These are phyloP conservation scores for Neurospora tetrasperma DNA, from an alignment of 495 filamentous ascomycete species.

Conservation along the genomic window DNA sequence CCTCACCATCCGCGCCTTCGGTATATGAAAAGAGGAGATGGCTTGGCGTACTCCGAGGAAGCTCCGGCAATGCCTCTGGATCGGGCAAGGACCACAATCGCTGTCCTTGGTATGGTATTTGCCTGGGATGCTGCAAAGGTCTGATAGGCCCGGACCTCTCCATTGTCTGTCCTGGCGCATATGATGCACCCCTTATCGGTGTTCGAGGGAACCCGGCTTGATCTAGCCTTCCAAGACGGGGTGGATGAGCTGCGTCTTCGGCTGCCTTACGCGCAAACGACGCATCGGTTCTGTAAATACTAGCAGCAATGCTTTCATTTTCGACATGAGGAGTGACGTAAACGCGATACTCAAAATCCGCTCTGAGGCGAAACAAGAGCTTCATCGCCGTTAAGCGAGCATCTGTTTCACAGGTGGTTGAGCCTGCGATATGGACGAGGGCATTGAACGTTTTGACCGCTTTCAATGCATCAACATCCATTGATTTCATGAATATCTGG, in stretches of 20 bases:
- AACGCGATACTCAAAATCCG: slow-evolving; percentile 64
- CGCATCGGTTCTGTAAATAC: slow-evolving; percentile 56
- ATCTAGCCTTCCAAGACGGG: slow-evolving; percentile 28
- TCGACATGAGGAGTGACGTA: slow-evolving; percentile 56
- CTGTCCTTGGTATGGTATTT: slow-evolving; percentile 27
- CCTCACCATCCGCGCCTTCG: background rate
- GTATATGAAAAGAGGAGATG: slow-evolving; percentile 28
- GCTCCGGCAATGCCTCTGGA: slow-evolving; percentile 38
- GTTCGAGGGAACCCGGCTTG: slow-evolving; percentile 24
- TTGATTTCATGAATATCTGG: slow-evolving; percentile 49
- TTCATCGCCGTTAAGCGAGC: slow-evolving; percentile 74
- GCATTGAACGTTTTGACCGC: slow-evolving; percentile 40
- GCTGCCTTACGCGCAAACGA: slow-evolving; percentile 39
- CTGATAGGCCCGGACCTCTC: slow-evolving; percentile 26
- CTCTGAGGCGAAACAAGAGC: slow-evolving; percentile 72
- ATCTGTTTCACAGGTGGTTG: slow-evolving; percentile 45
- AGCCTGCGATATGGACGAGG: slow-evolving; percentile 49
- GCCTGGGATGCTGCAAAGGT: slow-evolving; percentile 26
- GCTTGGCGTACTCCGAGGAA: slow-evolving; percentile 31
- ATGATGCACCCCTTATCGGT: slow-evolving; percentile 33
- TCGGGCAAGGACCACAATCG: slow-evolving; percentile 45
- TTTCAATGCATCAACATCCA: slow-evolving; percentile 45
- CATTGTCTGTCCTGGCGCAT: slow-evolving; percentile 31
- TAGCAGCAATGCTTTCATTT: slow-evolving; percentile 57
- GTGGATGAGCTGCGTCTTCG: slow-evolving; percentile 37